Conservation (phyloP, 352 stramenopile species). For the Phytophthora pisi region DNA sequence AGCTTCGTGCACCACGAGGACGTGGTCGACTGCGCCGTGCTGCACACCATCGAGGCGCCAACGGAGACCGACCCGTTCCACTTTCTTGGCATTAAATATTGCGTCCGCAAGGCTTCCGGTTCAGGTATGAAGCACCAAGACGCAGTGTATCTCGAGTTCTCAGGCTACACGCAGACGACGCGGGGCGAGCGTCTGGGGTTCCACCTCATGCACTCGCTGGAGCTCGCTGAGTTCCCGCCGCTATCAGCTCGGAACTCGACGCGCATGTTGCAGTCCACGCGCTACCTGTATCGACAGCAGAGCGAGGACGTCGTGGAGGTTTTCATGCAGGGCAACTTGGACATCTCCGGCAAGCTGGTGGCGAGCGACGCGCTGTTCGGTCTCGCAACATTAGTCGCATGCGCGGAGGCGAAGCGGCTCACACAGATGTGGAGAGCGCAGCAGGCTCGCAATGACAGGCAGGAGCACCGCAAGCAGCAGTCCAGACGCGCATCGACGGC, state of each 20-base stretch:
- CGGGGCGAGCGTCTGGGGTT: slow-evolving; percentile 44
- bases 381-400: slow-evolving; percentile 42
- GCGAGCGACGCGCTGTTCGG: slow-evolving; percentile 41
- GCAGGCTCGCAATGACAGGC: slow-evolving; percentile 12
- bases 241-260: slow-evolving; percentile 28
- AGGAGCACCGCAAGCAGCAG: slow-evolving; percentile 26
- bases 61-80: slow-evolving; percentile 39
- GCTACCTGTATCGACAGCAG: slow-evolving; percentile 53
- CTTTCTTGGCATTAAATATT: slow-evolving; percentile 41
- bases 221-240: slow-evolving; percentile 39
- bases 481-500: slow-evolving; percentile 9
- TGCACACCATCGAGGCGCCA: slow-evolving; percentile 29
- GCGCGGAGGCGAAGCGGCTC: slow-evolving; percentile 53
- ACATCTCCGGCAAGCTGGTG: slow-evolving; percentile 25
- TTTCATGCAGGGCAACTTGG: slow-evolving; percentile 49
- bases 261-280: slow-evolving; percentile 22
- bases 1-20: slow-evolving; percentile 26
- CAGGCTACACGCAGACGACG: slow-evolving; percentile 38
- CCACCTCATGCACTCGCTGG: slow-evolving; percentile 46
- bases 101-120: slow-evolving; percentile 6
- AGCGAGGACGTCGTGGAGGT: slow-evolving; percentile 52
- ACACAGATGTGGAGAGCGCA: slow-evolving; percentile 44
- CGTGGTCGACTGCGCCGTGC: slow-evolving; percentile 32
- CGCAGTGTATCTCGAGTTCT: slow-evolving; percentile 41
- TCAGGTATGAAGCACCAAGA: slow-evolving; percentile 30